phyloP scores from a whole-genome alignment of 768 basidiomycete genomes.

The Serpula lacrymans region DNA sequence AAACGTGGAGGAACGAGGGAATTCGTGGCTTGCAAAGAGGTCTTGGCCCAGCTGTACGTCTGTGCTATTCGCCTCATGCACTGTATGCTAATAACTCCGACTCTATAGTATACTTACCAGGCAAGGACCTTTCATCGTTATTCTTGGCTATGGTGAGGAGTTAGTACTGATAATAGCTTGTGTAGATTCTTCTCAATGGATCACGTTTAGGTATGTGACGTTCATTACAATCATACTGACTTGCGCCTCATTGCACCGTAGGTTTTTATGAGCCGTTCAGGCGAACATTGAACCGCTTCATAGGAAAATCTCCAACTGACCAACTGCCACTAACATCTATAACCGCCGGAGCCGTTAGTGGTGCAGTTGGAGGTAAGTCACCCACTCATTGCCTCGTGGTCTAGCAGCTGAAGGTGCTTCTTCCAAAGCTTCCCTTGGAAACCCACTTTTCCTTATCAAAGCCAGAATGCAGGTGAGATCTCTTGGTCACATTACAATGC shows the following conservation, averaged over 20 bases:
- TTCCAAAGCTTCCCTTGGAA: conserved; percentile 66
- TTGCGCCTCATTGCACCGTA: conserved; percentile 21
- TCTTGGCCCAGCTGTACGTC: conserved; percentile 78
- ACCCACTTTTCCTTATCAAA: conserved; percentile 93
- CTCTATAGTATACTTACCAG: conserved; percentile 81
- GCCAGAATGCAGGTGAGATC: conserved; percentile 86
- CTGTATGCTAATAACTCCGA: conserved; percentile 7
- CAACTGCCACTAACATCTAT: conserved; percentile 77
- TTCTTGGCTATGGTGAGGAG: background rate
- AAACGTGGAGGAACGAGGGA: conserved; percentile 90
- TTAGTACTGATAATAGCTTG: background rate
- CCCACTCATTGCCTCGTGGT: conserved; percentile 2
- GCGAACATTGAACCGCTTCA: conserved; percentile 57
- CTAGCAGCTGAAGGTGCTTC: background rate
- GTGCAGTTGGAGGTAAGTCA: conserved; percentile 79
- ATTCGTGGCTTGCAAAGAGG: conserved; percentile 91
- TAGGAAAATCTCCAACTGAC: conserved; percentile 61
- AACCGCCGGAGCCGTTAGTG: conserved; percentile 84
- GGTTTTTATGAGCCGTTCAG: conserved; percentile 97
- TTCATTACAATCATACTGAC: conserved; percentile 5
- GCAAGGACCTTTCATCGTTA: conserved; percentile 44
- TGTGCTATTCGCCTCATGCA: conserved; percentile 1
- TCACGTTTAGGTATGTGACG: conserved; percentile 70
- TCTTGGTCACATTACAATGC: background rate
- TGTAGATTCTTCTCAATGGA: conserved; percentile 86